A percentile compares a stretch with the other conserved stretches of the same genome.
Evolutionary conservation across 2,329 filamentous ascomycete genomes (phyloP).

Genomic region (Chrysosporium keratinophilum): DNA sequence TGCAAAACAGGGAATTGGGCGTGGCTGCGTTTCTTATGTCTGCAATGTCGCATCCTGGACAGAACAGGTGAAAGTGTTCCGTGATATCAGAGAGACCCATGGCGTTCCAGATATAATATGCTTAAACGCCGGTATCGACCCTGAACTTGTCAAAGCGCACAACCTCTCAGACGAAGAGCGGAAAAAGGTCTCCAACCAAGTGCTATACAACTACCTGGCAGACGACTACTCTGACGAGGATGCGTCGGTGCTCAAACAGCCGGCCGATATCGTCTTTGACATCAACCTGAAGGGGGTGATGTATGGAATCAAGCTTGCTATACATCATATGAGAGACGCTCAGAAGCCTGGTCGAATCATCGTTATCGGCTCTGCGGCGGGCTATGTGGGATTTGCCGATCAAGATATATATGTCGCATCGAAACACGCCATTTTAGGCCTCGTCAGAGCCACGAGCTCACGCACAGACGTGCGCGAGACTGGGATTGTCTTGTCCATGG

Average conservation of each 20-base stretch:
- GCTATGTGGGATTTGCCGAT: neutral
- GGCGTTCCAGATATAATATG: neutral
- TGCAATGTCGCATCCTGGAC: conserved; percentile 4
- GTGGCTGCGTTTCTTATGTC: neutral
- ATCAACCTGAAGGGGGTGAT: conserved; percentile 5
- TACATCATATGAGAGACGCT: neutral
- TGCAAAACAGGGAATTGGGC: conserved; percentile 49
- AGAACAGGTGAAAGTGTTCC: conserved; percentile 1
- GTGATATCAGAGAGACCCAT: neutral
- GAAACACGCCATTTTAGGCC: conserved; percentile 1
- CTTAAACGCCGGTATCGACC: conserved; percentile 4
- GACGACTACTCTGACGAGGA: conserved; percentile 3
- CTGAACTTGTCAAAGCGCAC: neutral
- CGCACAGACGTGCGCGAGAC: neutral
- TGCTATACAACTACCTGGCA: conserved; percentile 4
- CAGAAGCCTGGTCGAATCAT: neutral
- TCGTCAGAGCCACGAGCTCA: neutral
- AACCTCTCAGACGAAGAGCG: neutral
- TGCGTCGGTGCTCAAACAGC: neutral
- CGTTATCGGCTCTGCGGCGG: neutral
- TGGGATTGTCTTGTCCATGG: conserved; percentile 1
- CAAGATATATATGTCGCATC: conserved; percentile 4
- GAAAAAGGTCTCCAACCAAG: neutral
- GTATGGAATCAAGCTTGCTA: conserved; percentile 3
- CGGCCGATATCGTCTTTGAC: conserved; percentile 1